Evolutionary conservation across 176 grass and related monocot genomes (phyloP).

Genomic region (Phragmites australis): DNA sequence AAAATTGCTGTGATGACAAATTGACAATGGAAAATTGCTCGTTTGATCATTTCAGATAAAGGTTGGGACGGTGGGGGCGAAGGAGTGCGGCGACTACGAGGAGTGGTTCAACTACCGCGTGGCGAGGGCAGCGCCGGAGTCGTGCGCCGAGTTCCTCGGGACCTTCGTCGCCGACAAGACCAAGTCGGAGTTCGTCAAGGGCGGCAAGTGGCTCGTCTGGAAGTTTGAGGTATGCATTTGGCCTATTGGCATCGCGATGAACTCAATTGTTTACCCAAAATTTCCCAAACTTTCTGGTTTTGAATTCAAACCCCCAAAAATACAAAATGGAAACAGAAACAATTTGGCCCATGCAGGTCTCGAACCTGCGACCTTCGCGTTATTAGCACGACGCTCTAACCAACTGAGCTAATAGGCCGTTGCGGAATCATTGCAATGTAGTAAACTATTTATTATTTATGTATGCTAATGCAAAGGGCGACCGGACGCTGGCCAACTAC

Average conservation of each 20-base stretch:
- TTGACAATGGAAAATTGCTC: no score
- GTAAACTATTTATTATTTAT: no score
- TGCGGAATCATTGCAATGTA: no score
- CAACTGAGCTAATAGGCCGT: constrained; percentile 70
- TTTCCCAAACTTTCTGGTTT: background rate
- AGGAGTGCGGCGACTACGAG: constrained; percentile 95
- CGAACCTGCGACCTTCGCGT: constrained; percentile 84
- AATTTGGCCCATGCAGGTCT: constrained; percentile 73
- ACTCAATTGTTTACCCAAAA: background rate
- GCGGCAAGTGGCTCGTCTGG: constrained; percentile 99
- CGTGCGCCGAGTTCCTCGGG: constrained; percentile 88
- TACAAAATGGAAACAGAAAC: background rate
- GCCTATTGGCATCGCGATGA: background rate
- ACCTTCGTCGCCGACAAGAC: constrained; percentile 89
- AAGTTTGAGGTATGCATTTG: constrained; percentile 71
- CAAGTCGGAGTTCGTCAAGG: constrained; percentile 84
- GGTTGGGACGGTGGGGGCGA: constrained; percentile 61
- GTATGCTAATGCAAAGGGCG: constrained; percentile 58
- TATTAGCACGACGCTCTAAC: constrained; percentile 97
- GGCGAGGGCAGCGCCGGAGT: constrained; percentile 72
- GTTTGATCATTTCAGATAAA: constrained; percentile 58
- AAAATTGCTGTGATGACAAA: background rate
- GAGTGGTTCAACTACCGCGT: constrained; percentile 99
- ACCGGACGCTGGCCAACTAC: constrained; percentile 65
- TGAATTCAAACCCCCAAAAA: background rate